A percentile compares a stretch with the other conserved stretches of the same genome.
Conservation (phyloP, 2,329 filamentous ascomycete genomes). For the Verticillium longisporum region DNA sequence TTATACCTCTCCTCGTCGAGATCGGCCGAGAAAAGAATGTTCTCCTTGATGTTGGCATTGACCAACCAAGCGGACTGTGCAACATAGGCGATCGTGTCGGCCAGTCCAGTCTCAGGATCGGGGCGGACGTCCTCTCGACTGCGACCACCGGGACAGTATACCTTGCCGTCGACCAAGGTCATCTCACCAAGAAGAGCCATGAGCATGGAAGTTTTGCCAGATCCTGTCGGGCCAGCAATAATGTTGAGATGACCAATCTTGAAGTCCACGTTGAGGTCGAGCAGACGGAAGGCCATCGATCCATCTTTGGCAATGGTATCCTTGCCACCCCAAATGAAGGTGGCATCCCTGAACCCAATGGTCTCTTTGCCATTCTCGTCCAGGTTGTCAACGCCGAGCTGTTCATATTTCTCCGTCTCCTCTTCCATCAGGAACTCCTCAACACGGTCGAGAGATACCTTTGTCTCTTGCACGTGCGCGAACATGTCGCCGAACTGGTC, state of each 20-base stretch:
- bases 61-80: slow-evolving; percentile 96
- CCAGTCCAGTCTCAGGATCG: slow-evolving; percentile 78
- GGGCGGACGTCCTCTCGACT: slow-evolving; percentile 78
- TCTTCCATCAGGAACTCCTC: slow-evolving; percentile 90
- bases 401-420: slow-evolving; percentile 91
- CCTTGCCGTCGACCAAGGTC: slow-evolving; percentile 72
- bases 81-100: slow-evolving; percentile 91
- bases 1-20: slow-evolving; percentile 79
- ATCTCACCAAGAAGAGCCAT: slow-evolving; percentile 97
- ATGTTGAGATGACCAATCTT: slow-evolving; percentile 82
- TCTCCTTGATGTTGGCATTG: slow-evolving; percentile 91
- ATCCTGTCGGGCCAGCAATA: slow-evolving; percentile 86
- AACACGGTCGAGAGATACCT: slow-evolving; percentile 93
- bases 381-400: slow-evolving; percentile 64
- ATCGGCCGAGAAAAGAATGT: slow-evolving; percentile 83
- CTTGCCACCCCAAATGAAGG: slow-evolving; percentile 81
- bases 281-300: slow-evolving; percentile 71
- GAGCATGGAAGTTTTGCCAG: slow-evolving; percentile 89
- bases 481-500: slow-evolving; percentile 99
- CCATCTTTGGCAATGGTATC: slow-evolving; percentile 54
- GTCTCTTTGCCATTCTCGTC: slow-evolving; percentile 63
- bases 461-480: slow-evolving; percentile 93
- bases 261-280: slow-evolving; percentile 80
- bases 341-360: slow-evolving; percentile 80
- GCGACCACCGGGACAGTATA: slow-evolving; percentile 78